Evolutionary conservation across 23 red algal species (phyloP).

Genomic region (Gracilariopsis chorda): DNA sequence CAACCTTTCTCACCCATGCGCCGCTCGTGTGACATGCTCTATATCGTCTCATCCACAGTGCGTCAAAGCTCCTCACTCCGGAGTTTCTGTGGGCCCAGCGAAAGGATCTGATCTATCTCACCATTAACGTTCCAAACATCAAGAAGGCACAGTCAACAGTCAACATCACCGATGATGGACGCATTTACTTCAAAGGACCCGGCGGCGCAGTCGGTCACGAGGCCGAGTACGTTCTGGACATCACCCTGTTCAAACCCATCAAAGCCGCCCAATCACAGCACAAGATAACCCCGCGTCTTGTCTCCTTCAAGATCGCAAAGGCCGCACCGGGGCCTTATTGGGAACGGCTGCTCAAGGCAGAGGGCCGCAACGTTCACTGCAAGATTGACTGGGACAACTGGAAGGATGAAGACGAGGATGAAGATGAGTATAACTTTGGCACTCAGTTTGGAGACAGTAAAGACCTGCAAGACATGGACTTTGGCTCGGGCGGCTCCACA

Average conservation of each 20-base stretch:
- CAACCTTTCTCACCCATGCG: too few species aligned
- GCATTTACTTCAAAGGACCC: slow-evolving; percentile 75
- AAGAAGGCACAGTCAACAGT: slow-evolving; percentile 58
- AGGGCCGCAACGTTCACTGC: slow-evolving; percentile 87
- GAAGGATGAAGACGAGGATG: slow-evolving; percentile 95
- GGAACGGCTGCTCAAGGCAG: slow-evolving; percentile 82
- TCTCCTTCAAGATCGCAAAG: slow-evolving; percentile 87
- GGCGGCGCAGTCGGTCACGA: slow-evolving; percentile 80
- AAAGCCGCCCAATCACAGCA: slow-evolving; percentile 69
- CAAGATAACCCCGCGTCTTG: slow-evolving; percentile 53
- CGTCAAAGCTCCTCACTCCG: slow-evolving; percentile 47
- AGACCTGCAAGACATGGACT: slow-evolving; percentile 67
- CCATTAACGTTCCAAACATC: slow-evolving; percentile 90
- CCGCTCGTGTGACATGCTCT: not conserved
- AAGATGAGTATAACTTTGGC: slow-evolving; percentile 86
- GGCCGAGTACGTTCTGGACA: slow-evolving; percentile 76
- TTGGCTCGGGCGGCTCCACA: slow-evolving; percentile 43
- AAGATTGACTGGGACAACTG: slow-evolving; percentile 96
- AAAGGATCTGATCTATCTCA: slow-evolving; percentile 91
- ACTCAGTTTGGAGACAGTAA: slow-evolving; percentile 44
- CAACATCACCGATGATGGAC: slow-evolving; percentile 75
- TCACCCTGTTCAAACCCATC: slow-evolving; percentile 84
- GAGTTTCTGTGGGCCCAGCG: slow-evolving; percentile 97
- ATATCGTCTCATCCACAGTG: too few species aligned
- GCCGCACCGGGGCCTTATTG: slow-evolving; percentile 81